Conservation (phyloP, 805 yeast species). For the Grigorovia humatica region DNA sequence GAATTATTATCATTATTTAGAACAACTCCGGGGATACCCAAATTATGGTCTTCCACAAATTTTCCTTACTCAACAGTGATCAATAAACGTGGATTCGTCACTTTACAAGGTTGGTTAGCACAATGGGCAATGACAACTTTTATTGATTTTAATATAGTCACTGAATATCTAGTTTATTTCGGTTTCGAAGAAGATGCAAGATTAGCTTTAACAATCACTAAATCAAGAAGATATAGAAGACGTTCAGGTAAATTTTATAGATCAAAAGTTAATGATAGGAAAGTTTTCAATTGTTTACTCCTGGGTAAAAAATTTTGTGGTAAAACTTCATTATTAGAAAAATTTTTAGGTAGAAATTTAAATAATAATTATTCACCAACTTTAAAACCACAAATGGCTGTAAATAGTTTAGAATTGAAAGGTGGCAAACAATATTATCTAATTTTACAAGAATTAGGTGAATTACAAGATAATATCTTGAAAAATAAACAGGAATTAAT, state of each 20-base stretch:
- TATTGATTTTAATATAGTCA: constrained; percentile 69
- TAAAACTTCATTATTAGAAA: constrained; percentile 72
- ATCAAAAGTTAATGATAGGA: constrained; percentile 64
- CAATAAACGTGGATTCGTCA: constrained; percentile 80
- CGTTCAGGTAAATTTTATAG: constrained; percentile 59
- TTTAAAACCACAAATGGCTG: constrained; percentile 68
- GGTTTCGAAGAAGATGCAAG: constrained; percentile 60
- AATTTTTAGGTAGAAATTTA: constrained; percentile 66
- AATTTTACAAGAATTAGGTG: constrained; percentile 84
- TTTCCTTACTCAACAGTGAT: constrained; percentile 86
- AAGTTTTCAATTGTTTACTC: constrained; percentile 83
- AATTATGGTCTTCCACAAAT: constrained; percentile 70
- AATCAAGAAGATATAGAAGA: constrained; percentile 60
- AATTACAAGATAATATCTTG: constrained; percentile 60
- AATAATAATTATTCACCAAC: constrained; percentile 73
- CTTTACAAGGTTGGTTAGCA: constrained; percentile 97
- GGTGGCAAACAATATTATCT: constrained; percentile 95
- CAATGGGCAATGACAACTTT: constrained; percentile 97
- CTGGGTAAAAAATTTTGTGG: constrained; percentile 84
- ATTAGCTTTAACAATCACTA: constrained; percentile 67
- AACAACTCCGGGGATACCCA: constrained; percentile 91
- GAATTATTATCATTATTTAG: constrained; percentile 64
- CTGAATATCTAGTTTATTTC: constrained; percentile 80
- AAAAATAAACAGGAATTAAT: constrained; percentile 60
- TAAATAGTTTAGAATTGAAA: constrained; percentile 81